Base-by-base conservation (phyloP, 441 rosid genomes). In the Kokia cookei region DNA sequence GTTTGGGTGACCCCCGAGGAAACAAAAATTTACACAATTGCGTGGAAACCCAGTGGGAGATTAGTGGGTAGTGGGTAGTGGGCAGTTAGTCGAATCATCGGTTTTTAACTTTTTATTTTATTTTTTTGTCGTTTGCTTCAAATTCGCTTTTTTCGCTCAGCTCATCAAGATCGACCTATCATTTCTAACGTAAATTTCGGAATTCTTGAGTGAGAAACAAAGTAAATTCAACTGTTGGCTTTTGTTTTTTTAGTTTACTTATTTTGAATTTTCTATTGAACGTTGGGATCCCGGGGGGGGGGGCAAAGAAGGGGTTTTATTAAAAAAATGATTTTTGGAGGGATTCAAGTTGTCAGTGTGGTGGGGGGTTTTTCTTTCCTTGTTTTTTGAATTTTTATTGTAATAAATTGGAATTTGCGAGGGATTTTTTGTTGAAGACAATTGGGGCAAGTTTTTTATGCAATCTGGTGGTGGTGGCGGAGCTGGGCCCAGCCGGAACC, bases 381-480 rank as follows among this genome's bases (percentile, higher is more conserved):
- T 0, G 37, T 64, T 69, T 69, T 76, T 68, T 50, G 27, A 43
- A 37, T 54, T 78, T 29, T 77, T 62, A 61, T 51, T 66, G 45
- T n/a, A 54, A 35, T 72, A 42, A 73, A 62, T 72, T 76, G 73
- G 37, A 50, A 32, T 71, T 69, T 78, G 29, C 62, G 68, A 43
- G 35, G 54, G 47, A 73, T 72, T 60, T 73, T 65, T 42, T 64
- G 77, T 79, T 67, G 55, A 73, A 17, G 58, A 42, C 75, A 75
- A 76, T 84, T 74, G 61, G 73, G 65, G 24, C 8, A 66, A 65
- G 42, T 76, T 58, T 50, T 87, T 88, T 80, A 95, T 95, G 98
- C 98, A 93, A 82, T 88, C 98, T 75, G 97, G 90, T 57, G 88
- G 82, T 32, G 93, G 89, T 67, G 89, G 84, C 62, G 93, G 85